Conservation (phyloP, 805 yeast species). For the Ogataea ganodermae region DNA sequence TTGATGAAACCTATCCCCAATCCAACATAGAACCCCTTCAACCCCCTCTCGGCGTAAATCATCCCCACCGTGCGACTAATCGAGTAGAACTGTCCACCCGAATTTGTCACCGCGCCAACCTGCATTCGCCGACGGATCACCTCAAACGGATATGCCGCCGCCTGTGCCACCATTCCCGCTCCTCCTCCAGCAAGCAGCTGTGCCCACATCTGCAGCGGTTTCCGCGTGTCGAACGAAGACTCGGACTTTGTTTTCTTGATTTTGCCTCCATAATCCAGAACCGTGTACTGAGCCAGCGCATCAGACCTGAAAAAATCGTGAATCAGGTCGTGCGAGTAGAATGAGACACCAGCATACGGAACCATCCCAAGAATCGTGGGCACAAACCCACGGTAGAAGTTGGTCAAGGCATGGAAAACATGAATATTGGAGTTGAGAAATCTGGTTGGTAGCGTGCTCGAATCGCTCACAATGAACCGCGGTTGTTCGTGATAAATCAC, state of each 20-base stretch:
- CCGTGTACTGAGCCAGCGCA: slow-evolving; percentile 54
- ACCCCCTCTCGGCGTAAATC: slow-evolving; percentile 73
- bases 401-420: slow-evolving; percentile 44
- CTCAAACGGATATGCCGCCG: slow-evolving; percentile 96
- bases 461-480: slow-evolving; percentile 30
- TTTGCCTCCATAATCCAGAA: slow-evolving; percentile 22
- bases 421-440: slow-evolving; percentile 35
- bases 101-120: slow-evolving; percentile 76
- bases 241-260: slow-evolving; percentile 30
- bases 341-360: slow-evolving; percentile 97
- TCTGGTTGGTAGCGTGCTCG: slow-evolving; percentile 19
- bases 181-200: slow-evolving; percentile 91
- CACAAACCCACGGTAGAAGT: slow-evolving; percentile 91
- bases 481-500: slow-evolving; percentile 38
- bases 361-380: slow-evolving; percentile 95
- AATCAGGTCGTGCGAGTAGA: slow-evolving; percentile 86
- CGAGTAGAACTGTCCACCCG: slow-evolving; percentile 55
- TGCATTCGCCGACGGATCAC: slow-evolving; percentile 94
- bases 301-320: slow-evolving; percentile 83
- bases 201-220: slow-evolving; percentile 86
- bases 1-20: slow-evolving; percentile 92
- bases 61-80: slow-evolving; percentile 55
- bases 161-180: slow-evolving; percentile 95
- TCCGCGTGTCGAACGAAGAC: slow-evolving; percentile 46
- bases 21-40: slow-evolving; percentile 91